A percentile compares a stretch with the other conserved stretches of the same genome.
These are phyloP conservation scores for Plantago elongata DNA, from an alignment of 257 asterid species.

Conservation along the genomic window DNA sequence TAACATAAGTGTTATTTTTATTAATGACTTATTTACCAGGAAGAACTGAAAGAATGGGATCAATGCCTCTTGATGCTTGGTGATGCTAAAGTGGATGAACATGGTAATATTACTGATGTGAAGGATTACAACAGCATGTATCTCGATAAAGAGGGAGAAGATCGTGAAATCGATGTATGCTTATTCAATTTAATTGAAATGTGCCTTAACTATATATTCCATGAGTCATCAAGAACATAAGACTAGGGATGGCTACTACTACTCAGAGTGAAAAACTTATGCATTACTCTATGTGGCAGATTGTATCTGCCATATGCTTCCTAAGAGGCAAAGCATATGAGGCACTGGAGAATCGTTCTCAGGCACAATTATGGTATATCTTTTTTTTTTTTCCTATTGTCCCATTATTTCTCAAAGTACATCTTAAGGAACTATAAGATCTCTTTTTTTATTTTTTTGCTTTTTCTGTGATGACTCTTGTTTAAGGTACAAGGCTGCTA, in stretches of 20 bases:
- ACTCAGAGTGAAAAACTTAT: constrained; percentile 20
- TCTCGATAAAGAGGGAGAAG: constrained; percentile 92
- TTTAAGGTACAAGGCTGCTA: constrained; percentile 91
- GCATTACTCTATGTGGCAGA: constrained; percentile 46
- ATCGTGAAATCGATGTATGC: constrained; percentile 95
- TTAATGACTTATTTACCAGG: constrained; percentile 36
- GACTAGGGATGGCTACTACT: constrained; percentile 7
- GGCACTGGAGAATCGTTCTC: constrained; percentile 87
- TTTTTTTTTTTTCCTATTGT: background rate
- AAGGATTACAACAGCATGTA: constrained; percentile 73
- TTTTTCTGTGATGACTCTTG: constrained; percentile 20
- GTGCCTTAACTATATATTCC: constrained; percentile 7
- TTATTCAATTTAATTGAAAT: constrained; percentile 14
- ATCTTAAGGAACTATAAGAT: constrained; percentile 7
- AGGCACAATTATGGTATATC: constrained; percentile 82
- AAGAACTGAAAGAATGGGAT: constrained; percentile 96
- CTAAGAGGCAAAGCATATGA: constrained; percentile 95
- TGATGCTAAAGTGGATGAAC: constrained; percentile 89
- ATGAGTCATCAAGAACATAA: background rate
- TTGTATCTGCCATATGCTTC: constrained; percentile 88
- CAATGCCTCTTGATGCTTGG: constrained; percentile 93
- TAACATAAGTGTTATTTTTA: background rate
- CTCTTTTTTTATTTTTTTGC: constrained; percentile 21
- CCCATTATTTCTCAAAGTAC: no score
- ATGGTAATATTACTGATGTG: constrained; percentile 77